Percentiles rank a stretch among this genome's conserved stretches.
phyloP scores from a whole-genome alignment of 495 filamentous ascomycete genomes.

The Podospora sp. region DNA sequence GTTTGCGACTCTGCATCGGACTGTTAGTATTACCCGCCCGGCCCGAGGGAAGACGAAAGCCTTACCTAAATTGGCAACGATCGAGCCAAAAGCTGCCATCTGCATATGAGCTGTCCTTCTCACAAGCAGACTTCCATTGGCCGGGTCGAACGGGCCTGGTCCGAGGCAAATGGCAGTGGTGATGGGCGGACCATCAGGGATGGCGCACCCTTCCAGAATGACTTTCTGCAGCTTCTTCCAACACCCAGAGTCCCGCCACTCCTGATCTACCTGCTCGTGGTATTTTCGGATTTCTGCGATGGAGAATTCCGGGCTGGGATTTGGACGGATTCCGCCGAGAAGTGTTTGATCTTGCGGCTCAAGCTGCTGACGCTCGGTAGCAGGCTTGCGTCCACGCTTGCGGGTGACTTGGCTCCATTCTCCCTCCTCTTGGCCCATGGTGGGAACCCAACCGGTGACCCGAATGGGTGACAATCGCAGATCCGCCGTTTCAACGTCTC shows the following conservation, averaged over 20 bases:
- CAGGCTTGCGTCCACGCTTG: conserved; percentile 27
- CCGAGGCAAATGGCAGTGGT: conserved; percentile 49
- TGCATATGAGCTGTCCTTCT: conserved; percentile 53
- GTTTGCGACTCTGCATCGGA: conserved; percentile 21
- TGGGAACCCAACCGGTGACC: conserved; percentile 6
- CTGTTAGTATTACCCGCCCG: conserved; percentile 8
- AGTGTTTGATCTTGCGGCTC: neutral
- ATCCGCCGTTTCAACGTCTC: neutral
- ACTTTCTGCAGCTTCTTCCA: conserved; percentile 26
- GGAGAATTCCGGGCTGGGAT: conserved; percentile 33
- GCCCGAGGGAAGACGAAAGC: neutral
- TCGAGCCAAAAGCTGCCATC: conserved; percentile 61
- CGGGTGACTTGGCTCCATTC: conserved; percentile 35
- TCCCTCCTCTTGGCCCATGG: conserved; percentile 17
- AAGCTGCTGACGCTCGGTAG: neutral
- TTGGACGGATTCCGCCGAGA: conserved; percentile 26
- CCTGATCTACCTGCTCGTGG: conserved; percentile 24
- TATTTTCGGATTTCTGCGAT: conserved; percentile 28
- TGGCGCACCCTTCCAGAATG: conserved; percentile 17
- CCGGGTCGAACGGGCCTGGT: conserved; percentile 47
- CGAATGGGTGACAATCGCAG: neutral
- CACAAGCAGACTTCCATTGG: conserved; percentile 35
- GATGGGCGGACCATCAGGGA: conserved; percentile 24
- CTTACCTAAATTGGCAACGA: conserved; percentile 50
- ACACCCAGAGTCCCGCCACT: conserved; percentile 24